Evolutionary conservation across 2,329 filamentous ascomycete genomes (phyloP).

Genomic region (Nemania sp.): DNA sequence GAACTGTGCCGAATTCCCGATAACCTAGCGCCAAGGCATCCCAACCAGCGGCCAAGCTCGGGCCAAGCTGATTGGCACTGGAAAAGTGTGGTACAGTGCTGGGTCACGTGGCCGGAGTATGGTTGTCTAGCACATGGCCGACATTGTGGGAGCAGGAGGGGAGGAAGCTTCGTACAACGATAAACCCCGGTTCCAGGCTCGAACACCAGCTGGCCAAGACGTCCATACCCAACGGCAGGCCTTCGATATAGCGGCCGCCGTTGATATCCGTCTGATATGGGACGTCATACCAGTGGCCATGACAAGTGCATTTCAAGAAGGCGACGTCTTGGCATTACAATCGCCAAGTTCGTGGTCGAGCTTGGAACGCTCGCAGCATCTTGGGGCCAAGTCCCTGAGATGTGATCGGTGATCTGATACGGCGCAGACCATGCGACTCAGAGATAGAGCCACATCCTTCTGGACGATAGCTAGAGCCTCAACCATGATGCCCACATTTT

Average conservation of each 20-base stretch:
- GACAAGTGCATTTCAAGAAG: constrained; percentile 24
- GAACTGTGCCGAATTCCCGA: constrained; percentile 33
- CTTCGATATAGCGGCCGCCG: neutral
- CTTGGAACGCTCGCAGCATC: constrained; percentile 29
- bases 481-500: constrained; percentile 35
- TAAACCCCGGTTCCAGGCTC: neutral
- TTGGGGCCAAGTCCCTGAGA: constrained; percentile 24
- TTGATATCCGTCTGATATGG: constrained; percentile 22
- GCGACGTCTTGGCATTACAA: constrained; percentile 40
- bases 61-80: constrained; percentile 25
- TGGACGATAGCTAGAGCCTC: constrained; percentile 15
- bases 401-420: neutral
- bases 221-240: constrained; percentile 14
- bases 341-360: constrained; percentile 40
- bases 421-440: neutral
- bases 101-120: constrained; percentile 29
- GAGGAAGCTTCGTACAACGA: neutral
- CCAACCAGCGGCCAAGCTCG: constrained; percentile 22
- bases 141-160: neutral
- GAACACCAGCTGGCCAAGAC: constrained; percentile 16
- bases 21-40: constrained; percentile 24
- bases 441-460: neutral
- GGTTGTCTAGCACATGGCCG: constrained; percentile 11
- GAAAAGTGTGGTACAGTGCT: constrained; percentile 2
- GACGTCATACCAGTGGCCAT: constrained; percentile 3